Evolutionary conservation across 2,329 filamentous ascomycete species (phyloP), one percentile per base, ranked within the genome.

Genomic region (Hypoxylon sp.): DNA sequence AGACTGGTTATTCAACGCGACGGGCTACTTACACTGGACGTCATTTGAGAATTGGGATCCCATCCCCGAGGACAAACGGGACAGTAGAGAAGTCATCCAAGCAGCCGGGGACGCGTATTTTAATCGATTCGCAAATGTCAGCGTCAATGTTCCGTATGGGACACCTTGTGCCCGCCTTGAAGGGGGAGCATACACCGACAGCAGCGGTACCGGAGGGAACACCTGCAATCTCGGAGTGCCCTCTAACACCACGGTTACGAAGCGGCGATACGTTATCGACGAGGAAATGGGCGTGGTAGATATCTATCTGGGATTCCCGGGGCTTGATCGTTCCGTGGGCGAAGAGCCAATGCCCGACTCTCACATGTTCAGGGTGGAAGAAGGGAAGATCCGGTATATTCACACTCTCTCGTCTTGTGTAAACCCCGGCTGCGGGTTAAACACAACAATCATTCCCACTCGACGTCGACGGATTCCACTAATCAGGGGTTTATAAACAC

Each of bases 1-100:
- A 15, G 75, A 77, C 60, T 77, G 74, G 74, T 56, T 70, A 11
- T 76, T 76, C 63, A 74, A 77, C 53, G 74, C 74, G 2, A 73
- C 72, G 3, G 73, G 72, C 1, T 69, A 69, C 24, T 58, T 71
- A 6, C 65, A 72, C 58, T 77, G 71, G 71, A 55, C 70, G 29
- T 65, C 65, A 24, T 70, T 70, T 19, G 75, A 76, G 64, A 72
- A 63, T 15, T 76, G 74, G 75, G 72, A 74, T 37, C 67, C 68
- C n/a, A 76, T 77, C 54, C 72, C 75, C 0, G 69, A 59, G 24
- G 74, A 61, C 8, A 62, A 67, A 54, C 71, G 70, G 8, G 74
- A 77, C 50, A 67, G 62, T 6, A 69, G 74, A 8, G 71, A 68
- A 19, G 68, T 67, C 21, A 74, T 77, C 21, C 61, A 74, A 48